Evolutionary conservation across 2,329 filamentous ascomycete genomes (phyloP), one percentile per base, ranked within the genome.

Genomic region (Colletotrichum karsti): DNA sequence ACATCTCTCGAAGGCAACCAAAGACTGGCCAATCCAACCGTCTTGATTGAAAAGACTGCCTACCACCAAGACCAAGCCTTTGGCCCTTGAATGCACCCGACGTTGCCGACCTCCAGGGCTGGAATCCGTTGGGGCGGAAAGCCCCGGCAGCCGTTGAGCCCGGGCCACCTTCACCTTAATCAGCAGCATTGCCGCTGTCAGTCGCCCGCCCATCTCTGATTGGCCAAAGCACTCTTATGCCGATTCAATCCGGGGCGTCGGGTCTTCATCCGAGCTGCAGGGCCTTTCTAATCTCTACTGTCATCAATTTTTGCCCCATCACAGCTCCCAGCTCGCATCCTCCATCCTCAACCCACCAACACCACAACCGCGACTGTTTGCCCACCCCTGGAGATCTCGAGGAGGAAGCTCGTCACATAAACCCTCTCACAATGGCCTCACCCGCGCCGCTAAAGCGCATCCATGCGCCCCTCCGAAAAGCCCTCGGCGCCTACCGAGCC

Each of bases 361-460:
- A 24, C 26, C 59, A 42, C 18, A 26, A 42, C 46, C 18, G 15
- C 9, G 33, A 28, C 39, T n/a, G n/a, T n/a, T n/a, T n/a, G n/a
- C n/a, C n/a, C n/a, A n/a, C n/a, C n/a, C n/a, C n/a, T n/a, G n/a
- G n/a, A n/a, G 18, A n/a, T 26, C 39, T 15, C 30, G 46, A 48
- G 33, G 22, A 51, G 44, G 28, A 35, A 26, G 4, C 24, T 18
- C 13, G 7, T n/a, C 42, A 33, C 24, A n/a, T n/a, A 41, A 26
- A 5, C 18, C 33, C 8, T 18, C 41, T 28, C n/a, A 30, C 26
- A 30, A 84, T 84, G 81, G 75, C 80, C 22, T 80, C 79, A 7
- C 73, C 84, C 42, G 77, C 82, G 24, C 78, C 79, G 3, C 76
- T 86, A 35, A 81, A 79, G 65, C 78, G 81, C 70, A 78, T 80